Evolutionary conservation across 148 eudicot genomes (phyloP).

Genomic region (Fagopyrum homotropicum): DNA sequence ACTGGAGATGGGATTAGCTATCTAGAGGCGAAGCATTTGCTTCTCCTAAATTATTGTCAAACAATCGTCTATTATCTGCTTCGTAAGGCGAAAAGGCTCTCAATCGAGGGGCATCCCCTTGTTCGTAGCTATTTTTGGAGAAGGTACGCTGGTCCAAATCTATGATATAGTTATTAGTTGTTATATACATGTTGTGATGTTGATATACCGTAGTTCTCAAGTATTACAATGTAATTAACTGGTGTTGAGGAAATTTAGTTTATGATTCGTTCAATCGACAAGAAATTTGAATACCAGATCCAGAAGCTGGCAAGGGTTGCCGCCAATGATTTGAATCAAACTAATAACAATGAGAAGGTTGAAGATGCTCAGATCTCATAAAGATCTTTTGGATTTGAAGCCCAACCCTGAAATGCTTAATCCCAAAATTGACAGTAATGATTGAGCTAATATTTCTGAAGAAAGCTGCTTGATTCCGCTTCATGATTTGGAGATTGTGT

Average conservation of each 20-base stretch:
- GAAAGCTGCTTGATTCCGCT: background rate
- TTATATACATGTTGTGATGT: background rate
- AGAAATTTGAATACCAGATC: slow-evolving; percentile 75
- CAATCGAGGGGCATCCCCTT: slow-evolving; percentile 86
- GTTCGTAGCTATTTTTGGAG: slow-evolving; percentile 74
- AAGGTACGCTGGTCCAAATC: slow-evolving; percentile 43
- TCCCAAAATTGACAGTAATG: slow-evolving; percentile 28
- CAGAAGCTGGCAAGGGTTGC: slow-evolving; percentile 53
- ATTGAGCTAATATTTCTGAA: background rate
- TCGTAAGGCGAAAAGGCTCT: slow-evolving; percentile 73
- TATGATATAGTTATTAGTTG: background rate
- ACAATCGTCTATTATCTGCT: slow-evolving; percentile 91
- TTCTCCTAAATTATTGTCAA: slow-evolving; percentile 86
- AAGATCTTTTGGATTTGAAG: slow-evolving; percentile 59
- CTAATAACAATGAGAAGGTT: slow-evolving; percentile 31
- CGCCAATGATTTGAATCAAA: slow-evolving; percentile 27
- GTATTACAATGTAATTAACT: background rate
- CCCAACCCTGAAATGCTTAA: slow-evolving; percentile 77
- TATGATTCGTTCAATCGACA: slow-evolving; percentile 79
- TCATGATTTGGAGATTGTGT: too few relatives aligned
- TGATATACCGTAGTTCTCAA: background rate
- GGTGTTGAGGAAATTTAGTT: slow-evolving; percentile 1
- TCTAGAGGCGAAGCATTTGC: slow-evolving; percentile 88
- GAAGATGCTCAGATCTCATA: slow-evolving; percentile 34
- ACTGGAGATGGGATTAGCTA: slow-evolving; percentile 83